Evolutionary conservation across 306 rosid genomes (phyloP).

Genomic region (Prinsepia uniflora): DNA sequence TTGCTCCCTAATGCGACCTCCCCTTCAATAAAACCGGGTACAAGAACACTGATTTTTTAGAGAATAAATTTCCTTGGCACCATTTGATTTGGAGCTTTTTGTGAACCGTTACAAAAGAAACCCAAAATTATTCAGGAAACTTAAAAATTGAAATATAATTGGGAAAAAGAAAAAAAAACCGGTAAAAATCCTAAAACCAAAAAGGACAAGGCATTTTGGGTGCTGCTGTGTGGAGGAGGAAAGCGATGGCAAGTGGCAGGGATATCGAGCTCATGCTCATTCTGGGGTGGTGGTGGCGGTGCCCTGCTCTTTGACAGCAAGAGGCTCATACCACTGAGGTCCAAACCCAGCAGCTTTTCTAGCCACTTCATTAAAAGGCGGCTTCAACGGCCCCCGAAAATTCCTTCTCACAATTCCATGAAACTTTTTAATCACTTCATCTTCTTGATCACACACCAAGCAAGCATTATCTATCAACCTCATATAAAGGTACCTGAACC

Average conservation of each 20-base stretch:
- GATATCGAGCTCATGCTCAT: background rate
- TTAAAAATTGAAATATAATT: too few relatives aligned
- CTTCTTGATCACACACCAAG: slow-evolving; percentile 10
- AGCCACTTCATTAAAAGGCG: slow-evolving; percentile 77
- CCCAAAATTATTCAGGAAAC: too few relatives aligned
- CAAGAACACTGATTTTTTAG: slow-evolving; percentile 12
- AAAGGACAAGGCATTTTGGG: too few relatives aligned
- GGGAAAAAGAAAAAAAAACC: too few relatives aligned
- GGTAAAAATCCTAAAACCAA: too few relatives aligned
- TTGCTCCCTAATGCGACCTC: slow-evolving; percentile 7
- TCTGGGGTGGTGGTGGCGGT: background rate
- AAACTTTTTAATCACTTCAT: slow-evolving; percentile 52
- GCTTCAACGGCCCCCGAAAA: slow-evolving; percentile 84
- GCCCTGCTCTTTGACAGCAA: slow-evolving; percentile 49
- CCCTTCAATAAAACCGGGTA: slow-evolving; percentile 16
- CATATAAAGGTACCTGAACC: slow-evolving; percentile 71
- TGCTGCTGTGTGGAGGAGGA: too few relatives aligned
- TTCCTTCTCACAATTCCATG: slow-evolving; percentile 59
- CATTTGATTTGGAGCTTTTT: too few relatives aligned
- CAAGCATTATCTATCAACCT: slow-evolving; percentile 26
- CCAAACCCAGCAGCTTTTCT: slow-evolving; percentile 87
- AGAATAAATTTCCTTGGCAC: slow-evolving; percentile 11
- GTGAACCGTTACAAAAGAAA: too few relatives aligned
- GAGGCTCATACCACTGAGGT: slow-evolving; percentile 82
- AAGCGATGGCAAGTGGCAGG: too few relatives aligned